A percentile compares a stretch with the other conserved stretches of the same genome.
phyloP scores from a whole-genome alignment of 2,329 filamentous ascomycete genomes.

The Alternaria atra region DNA sequence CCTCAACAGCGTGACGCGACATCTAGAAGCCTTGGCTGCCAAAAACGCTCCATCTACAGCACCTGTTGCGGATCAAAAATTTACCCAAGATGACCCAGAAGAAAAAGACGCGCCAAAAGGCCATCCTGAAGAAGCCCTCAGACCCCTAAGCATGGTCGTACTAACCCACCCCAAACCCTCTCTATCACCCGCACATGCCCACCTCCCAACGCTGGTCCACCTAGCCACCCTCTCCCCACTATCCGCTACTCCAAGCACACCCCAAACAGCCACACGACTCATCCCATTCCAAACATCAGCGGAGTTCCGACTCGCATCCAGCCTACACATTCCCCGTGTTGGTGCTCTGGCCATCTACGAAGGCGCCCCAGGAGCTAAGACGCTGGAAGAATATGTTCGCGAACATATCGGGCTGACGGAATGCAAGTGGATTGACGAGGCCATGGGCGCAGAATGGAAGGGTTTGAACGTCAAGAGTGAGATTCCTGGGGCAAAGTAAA shows the following conservation, averaged over 20 bases:
- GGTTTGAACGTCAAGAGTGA: slow-evolving; percentile 52
- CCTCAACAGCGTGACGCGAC: slow-evolving; percentile 69
- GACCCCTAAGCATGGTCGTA: slow-evolving; percentile 38
- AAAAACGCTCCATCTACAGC: slow-evolving; percentile 23
- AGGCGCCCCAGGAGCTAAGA: slow-evolving; percentile 65
- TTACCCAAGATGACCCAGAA: neutral
- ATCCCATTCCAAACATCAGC: slow-evolving; percentile 70
- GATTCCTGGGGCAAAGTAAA: slow-evolving; percentile 4
- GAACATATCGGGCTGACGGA: slow-evolving; percentile 63
- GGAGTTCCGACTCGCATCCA: slow-evolving; percentile 65
- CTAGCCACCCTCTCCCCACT: slow-evolving; percentile 27
- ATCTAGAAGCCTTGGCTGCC: slow-evolving; percentile 60
- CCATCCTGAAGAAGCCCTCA: neutral
- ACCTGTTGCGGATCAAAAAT: slow-evolving; percentile 3
- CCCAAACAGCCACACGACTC: slow-evolving; percentile 59
- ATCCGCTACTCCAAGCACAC: neutral
- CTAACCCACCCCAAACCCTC: slow-evolving; percentile 46
- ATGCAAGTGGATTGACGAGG: slow-evolving; percentile 66
- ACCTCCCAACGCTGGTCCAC: slow-evolving; percentile 45
- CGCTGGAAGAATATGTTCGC: slow-evolving; percentile 66
- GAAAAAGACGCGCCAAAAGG: neutral
- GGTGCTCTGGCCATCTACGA: slow-evolving; percentile 69
- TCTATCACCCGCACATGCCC: slow-evolving; percentile 44
- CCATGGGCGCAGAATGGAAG: slow-evolving; percentile 50
- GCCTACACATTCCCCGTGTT: slow-evolving; percentile 69